Evolutionary conservation across 2,329 filamentous ascomycete genomes (phyloP), one percentile per base, ranked within the genome.

Genomic region (Trichoderma endophyticum): DNA sequence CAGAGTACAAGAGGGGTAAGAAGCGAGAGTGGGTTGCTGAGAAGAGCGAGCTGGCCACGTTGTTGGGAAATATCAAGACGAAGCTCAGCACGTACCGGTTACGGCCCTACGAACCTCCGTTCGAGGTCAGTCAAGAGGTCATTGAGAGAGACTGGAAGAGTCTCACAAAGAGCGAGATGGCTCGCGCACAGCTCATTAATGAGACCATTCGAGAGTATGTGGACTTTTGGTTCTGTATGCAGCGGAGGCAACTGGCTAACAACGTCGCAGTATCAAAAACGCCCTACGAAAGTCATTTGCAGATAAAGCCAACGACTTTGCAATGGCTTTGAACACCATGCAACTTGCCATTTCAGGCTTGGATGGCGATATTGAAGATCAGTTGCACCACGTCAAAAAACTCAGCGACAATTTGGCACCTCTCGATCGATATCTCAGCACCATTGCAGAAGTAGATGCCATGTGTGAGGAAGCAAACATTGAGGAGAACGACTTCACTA

Each of bases 401-500:
- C 88, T 99, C 51, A 94, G 93, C 77, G 90, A 93, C 75, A 98
- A 93, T 78, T 85, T 99, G 14, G 88, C 93, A 9, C 95, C 95
- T 3, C 87, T 99, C n/a, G 94, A 98, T 77, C 89, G 93, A 73
- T 99, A 97, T 80, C 87, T 99, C 54, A 91, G 93, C 74, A 93
- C 94, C 74, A 98, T 99, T 79, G 93, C 90, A 15, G 90, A 89
- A 12, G 88, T 98, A 62, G 95, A 98, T 78, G 89, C 90, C 74
- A 94, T 97, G 82, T 99, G 96, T 80, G 89, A 91, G 73, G 95
- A 98, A 84, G 96, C 96, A 74, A 98, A 99, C 80, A 98, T 99
- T 75, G 96, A 99, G 82, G 96, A 99, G 79, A 99, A 99, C 82
- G 96, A 99, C 84, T 98, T 96, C 81, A 99, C 96, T n/a, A 98